Conservation (phyloP, 345 rosid species). For the Ceriops zippeliana region DNA sequence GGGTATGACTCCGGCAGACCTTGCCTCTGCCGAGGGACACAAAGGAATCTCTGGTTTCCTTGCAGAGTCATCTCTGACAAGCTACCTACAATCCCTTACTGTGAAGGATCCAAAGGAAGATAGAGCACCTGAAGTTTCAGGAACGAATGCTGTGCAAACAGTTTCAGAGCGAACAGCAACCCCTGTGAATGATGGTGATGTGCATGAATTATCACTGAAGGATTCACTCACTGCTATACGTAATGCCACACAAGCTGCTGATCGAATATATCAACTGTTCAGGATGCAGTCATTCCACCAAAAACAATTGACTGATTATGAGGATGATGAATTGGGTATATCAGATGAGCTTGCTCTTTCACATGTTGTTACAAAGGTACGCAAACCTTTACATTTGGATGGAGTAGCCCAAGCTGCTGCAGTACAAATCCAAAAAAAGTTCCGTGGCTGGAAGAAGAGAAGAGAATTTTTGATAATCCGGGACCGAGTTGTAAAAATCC, state of each 20-base stretch:
- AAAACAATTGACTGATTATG: slow-evolving; percentile 53
- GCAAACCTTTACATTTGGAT: slow-evolving; percentile 37
- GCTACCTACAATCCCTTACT: slow-evolving; percentile 55
- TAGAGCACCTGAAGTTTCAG: slow-evolving; percentile 29
- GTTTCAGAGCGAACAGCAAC: slow-evolving; percentile 61
- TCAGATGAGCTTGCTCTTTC: slow-evolving; percentile 57
- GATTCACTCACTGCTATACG: slow-evolving; percentile 82
- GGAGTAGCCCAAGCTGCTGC: slow-evolving; percentile 71
- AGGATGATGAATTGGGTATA: slow-evolving; percentile 35
- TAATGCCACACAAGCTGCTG: slow-evolving; percentile 95
- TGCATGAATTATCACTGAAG: slow-evolving; percentile 60
- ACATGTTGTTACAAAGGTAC: slow-evolving; percentile 43
- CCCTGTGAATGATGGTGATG: slow-evolving; percentile 49
- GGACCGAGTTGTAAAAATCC: slow-evolving; percentile 82
- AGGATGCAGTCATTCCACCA: slow-evolving; percentile 80
- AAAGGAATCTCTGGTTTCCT: slow-evolving; percentile 93
- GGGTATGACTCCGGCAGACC: slow-evolving; percentile 82
- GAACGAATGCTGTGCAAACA: slow-evolving; percentile 51
- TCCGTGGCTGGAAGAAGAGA: slow-evolving; percentile 84
- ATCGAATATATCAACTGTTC: slow-evolving; percentile 72
- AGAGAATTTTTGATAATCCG: slow-evolving; percentile 77
- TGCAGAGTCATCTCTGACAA: slow-evolving; percentile 80
- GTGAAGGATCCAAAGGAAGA: slow-evolving; percentile 56
- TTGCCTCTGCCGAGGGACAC: slow-evolving; percentile 82
- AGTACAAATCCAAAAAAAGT: slow-evolving; percentile 76